Evolutionary conservation across 2,329 filamentous ascomycete species (phyloP).

Genomic region (Aspergillus viridinutans): DNA sequence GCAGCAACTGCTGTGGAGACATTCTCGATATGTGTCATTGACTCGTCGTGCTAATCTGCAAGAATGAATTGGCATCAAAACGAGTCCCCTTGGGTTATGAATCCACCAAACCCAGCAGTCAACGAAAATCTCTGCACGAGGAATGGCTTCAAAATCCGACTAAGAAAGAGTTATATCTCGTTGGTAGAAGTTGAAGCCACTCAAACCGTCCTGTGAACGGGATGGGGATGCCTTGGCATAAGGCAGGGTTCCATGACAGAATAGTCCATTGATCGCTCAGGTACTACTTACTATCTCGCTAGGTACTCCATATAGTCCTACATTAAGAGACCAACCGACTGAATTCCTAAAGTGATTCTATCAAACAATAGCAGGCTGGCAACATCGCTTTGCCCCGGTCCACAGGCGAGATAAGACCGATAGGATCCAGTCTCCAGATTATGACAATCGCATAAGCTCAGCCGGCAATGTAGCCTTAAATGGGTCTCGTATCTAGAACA

Average conservation of each 20-base stretch:
- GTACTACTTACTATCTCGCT: neutral
- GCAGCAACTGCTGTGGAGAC: neutral
- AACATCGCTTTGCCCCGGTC: neutral
- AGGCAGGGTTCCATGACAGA: neutral
- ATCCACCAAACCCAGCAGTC: neutral
- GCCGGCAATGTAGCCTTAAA: too few relatives aligned
- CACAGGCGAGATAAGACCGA: neutral
- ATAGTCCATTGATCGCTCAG: neutral
- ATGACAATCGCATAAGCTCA: too few relatives aligned
- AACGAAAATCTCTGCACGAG: neutral
- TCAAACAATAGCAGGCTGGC: neutral
- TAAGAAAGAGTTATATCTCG: neutral
- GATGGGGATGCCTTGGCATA: neutral
- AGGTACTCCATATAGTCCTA: neutral
- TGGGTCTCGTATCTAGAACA: neutral
- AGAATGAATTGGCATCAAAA: too few relatives aligned
- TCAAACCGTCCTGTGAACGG: neutral
- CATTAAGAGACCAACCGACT: neutral
- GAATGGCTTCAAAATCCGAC: neutral
- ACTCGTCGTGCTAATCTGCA: neutral
- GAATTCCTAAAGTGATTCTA: neutral
- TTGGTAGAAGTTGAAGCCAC: neutral
- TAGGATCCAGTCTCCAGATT: neutral
- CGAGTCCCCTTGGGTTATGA: neutral
- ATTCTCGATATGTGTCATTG: neutral